Percentiles rank a stretch among this genome's conserved stretches.
phyloP scores from a whole-genome alignment of 352 stramenopile species.

The Pythium volutum region DNA sequence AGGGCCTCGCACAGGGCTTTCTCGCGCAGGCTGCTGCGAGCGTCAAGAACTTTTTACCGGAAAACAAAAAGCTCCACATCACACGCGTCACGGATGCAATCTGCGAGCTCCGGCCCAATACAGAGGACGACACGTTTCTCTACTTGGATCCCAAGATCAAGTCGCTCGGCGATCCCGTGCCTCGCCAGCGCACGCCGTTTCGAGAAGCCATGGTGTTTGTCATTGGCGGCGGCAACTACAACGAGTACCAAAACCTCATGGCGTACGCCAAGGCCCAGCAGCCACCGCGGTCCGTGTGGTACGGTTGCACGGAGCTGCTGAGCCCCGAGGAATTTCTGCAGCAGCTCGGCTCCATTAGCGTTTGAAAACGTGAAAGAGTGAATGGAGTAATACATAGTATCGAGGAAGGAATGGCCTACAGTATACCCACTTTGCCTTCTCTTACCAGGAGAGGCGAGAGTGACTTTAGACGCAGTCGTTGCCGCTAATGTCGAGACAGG shows the following conservation, averaged over 20 bases:
- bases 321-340: constrained; percentile 88
- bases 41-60: constrained; percentile 85
- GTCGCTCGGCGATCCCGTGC: constrained; percentile 51
- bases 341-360: constrained; percentile 71
- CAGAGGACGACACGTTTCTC: constrained; percentile 79
- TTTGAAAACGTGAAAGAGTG: constrained; percentile 26
- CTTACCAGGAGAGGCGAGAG: background rate
- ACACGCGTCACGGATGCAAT: constrained; percentile 80
- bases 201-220: constrained; percentile 86
- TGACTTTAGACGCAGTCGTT: constrained; percentile 69
- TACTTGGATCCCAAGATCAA: constrained; percentile 90
- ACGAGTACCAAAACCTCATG: constrained; percentile 87
- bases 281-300: constrained; percentile 71
- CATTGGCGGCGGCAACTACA: constrained; percentile 86
- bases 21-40: constrained; percentile 75
- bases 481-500: constrained; percentile 66
- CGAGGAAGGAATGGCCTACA: background rate
- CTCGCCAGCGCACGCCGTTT: constrained; percentile 74
- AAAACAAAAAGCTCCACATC: constrained; percentile 87
- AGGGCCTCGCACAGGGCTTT: constrained; percentile 78
- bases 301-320: constrained; percentile 88
- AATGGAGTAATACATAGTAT: constrained; percentile 1
- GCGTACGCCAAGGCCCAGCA: constrained; percentile 74
- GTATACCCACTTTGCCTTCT: too few species aligned
- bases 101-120: constrained; percentile 77